Evolutionary conservation across 345 rosid genomes (phyloP).

Genomic region (Streptanthus diversifolius): DNA sequence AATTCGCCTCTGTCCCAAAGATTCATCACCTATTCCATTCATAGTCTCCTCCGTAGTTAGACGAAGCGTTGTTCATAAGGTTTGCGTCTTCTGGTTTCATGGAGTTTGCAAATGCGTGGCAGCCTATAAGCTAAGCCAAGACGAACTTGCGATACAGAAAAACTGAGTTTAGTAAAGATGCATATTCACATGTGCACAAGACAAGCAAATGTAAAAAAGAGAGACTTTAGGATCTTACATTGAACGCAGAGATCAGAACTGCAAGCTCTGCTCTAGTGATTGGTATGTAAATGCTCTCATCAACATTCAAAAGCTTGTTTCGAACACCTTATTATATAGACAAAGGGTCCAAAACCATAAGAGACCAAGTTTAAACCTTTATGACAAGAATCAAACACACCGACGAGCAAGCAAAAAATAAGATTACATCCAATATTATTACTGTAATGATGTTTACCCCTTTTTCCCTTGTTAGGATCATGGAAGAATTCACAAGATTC

Average conservation of each 20-base stretch:
- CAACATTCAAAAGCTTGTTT: conserved; percentile 71
- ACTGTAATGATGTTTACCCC: conserved; percentile 51
- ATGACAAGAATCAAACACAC: conserved; percentile 6
- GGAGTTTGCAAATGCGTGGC: conserved; percentile 72
- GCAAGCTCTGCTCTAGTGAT: conserved; percentile 75
- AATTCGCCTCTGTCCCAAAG: not conserved
- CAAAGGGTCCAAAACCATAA: conserved; percentile 1
- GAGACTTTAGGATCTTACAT: conserved; percentile 43
- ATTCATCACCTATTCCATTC: conserved; percentile 66
- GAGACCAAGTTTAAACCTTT: conserved; percentile 1
- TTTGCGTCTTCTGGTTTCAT: conserved; percentile 48
- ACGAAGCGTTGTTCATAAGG: conserved; percentile 44
- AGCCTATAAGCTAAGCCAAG: conserved; percentile 77
- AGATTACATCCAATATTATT: not conserved
- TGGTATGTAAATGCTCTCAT: conserved; percentile 82
- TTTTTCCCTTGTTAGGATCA: conserved; percentile 78
- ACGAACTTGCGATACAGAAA: conserved; percentile 50
- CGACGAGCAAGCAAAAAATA: not conserved
- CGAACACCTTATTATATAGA: conserved; percentile 61
- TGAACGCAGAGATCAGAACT: conserved; percentile 70
- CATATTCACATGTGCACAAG: not conserved
- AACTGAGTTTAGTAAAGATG: conserved; percentile 3
- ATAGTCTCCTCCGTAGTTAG: conserved; percentile 71
- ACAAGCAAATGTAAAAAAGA: not conserved
- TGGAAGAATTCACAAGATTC: conserved; percentile 89